Percentiles rank a stretch among this genome's conserved stretches.
These are phyloP conservation scores for Pseudocercospora ulei DNA, from an alignment of 2,329 filamentous ascomycete genomes.

Conservation along the genomic window DNA sequence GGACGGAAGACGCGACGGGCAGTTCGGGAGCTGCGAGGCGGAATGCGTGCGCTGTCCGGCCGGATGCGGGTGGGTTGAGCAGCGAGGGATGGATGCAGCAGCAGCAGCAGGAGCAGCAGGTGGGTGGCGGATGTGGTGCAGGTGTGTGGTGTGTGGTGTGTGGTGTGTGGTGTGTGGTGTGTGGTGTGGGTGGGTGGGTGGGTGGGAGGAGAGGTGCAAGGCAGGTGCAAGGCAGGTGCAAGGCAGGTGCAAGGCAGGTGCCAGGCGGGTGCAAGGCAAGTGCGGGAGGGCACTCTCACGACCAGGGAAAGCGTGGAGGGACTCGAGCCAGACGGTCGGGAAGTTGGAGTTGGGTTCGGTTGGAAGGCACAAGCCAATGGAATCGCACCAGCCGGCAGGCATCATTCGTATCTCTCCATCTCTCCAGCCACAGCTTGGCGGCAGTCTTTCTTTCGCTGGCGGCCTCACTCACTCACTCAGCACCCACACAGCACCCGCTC, in stretches of 20 bases:
- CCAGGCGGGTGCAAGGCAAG: no score
- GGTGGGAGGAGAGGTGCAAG: not conserved
- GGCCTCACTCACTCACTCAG: no score
- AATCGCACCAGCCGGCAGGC: no score
- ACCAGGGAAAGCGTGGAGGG: constrained; percentile 7
- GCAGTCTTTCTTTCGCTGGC: no score
- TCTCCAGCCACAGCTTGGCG: no score
- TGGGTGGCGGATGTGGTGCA: constrained; percentile 2
- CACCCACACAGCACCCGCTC: no score
- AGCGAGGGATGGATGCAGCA: constrained; percentile 1
- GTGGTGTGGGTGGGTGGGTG: not conserved
- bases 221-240: no score
- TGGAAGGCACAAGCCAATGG: constrained; percentile 12
- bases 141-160: not conserved
- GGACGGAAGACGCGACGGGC: constrained; percentile 6
- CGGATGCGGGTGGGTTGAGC: constrained; percentile 6
- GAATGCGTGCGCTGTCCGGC: constrained; percentile 8
- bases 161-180: constrained; percentile 1
- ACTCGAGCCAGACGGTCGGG: not conserved
- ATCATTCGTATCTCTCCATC: no score
- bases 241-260: no score
- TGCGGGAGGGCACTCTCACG: not conserved
- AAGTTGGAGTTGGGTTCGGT: constrained; percentile 1
- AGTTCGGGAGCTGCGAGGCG: constrained; percentile 10
- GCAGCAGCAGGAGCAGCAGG: no score